A percentile compares a stretch with the other conserved stretches of the same genome.
These are phyloP conservation scores for Trypanosoma grayi DNA, from an alignment of 208 protist genomes.

Conservation along the genomic window DNA sequence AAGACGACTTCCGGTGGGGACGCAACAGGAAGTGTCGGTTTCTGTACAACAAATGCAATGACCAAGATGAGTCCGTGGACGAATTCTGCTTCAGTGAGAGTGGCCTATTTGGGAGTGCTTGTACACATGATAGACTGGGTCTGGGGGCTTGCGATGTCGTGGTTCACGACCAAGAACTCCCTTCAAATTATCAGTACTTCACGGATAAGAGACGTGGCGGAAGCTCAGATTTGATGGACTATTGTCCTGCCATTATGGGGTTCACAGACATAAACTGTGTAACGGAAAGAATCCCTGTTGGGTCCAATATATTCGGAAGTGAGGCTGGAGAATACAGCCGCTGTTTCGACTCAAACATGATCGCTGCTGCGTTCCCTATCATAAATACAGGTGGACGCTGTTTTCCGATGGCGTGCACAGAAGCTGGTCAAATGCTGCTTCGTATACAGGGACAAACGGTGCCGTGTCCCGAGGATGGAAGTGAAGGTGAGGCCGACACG, in stretches of 20 bases:
- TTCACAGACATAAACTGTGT: slow-evolving; percentile 39
- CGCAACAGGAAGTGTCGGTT: slow-evolving; percentile 43
- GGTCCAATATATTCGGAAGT: slow-evolving; percentile 40
- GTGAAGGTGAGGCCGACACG: slow-evolving; percentile 33
- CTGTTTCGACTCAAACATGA: slow-evolving; percentile 48
- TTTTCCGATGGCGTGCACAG: slow-evolving; percentile 42
- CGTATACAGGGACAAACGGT: slow-evolving; percentile 50
- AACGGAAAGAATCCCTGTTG: background rate
- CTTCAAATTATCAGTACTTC: slow-evolving; percentile 45
- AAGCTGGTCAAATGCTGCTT: slow-evolving; percentile 31
- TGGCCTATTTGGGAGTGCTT: slow-evolving; percentile 1
- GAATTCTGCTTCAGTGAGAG: slow-evolving; percentile 52
- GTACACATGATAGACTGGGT: slow-evolving; percentile 34
- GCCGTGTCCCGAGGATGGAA: slow-evolving; percentile 33
- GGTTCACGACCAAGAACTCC: slow-evolving; percentile 20
- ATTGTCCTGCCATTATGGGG: slow-evolving; percentile 36
- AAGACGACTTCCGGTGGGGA: slow-evolving; percentile 41
- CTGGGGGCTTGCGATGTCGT: slow-evolving; percentile 37
- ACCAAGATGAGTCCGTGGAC: slow-evolving; percentile 7
- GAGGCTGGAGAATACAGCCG: slow-evolving; percentile 28
- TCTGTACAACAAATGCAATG: slow-evolving; percentile 45
- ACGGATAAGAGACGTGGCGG: slow-evolving; percentile 26
- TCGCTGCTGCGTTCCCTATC: slow-evolving; percentile 29
- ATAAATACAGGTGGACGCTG: slow-evolving; percentile 27
- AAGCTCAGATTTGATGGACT: slow-evolving; percentile 38